Base-by-base conservation (phyloP, 2,329 filamentous ascomycete genomes). In the Colletotrichum brevisporum region DNA sequence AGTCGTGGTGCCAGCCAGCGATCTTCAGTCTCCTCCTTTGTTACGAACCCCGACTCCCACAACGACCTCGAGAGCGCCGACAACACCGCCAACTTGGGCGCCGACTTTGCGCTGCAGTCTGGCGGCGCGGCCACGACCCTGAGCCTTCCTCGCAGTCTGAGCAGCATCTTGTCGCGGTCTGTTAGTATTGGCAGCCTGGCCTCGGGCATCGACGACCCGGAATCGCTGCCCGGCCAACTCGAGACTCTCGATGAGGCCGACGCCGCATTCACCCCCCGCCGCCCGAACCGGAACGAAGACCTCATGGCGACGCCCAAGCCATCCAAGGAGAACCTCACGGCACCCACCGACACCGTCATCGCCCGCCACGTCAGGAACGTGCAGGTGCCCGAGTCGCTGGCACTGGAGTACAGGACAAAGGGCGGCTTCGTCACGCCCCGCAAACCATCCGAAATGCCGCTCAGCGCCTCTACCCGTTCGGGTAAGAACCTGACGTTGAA, bases 101-200 rank as follows among this genome's bases (percentile, higher is more conserved):
- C 90, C 9, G 94, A 97, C 78, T 96, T 92, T 79, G 92, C 93
- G 26, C 83, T 97, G 43, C 93, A 97, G 75, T 93, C 93, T 2
- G 94, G 93, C 18, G 93, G 94, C 27, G 92, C 93, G 13, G 84
- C 89, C 5, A 90, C 93, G 1, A 83, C 84, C 1, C 76, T 82
- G 69, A 86, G 84, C 9, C 80, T 84, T 73, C 83, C 85, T 27
- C 84, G 85, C 45, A 84, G 81, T 63, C 77, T 83, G 26, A 88
- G 86, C 77, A 85, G 88, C 69, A 81, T 83, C 2, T 83, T 97
- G 63, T 90, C 91, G 21, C 88, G 95, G 26, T 89, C 94, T 12
- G 91, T 95, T 70, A 98, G 95, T 80, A 87, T 98, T 68, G 94
- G 94, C 24, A 98, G 95, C 78, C 94, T 97, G 82, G 92, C 90